Percentiles rank a stretch among this genome's conserved stretches.
Evolutionary conservation across 192 early-diverging fungal genomes (phyloP).

Genomic region (Mortierella claussenii): DNA sequence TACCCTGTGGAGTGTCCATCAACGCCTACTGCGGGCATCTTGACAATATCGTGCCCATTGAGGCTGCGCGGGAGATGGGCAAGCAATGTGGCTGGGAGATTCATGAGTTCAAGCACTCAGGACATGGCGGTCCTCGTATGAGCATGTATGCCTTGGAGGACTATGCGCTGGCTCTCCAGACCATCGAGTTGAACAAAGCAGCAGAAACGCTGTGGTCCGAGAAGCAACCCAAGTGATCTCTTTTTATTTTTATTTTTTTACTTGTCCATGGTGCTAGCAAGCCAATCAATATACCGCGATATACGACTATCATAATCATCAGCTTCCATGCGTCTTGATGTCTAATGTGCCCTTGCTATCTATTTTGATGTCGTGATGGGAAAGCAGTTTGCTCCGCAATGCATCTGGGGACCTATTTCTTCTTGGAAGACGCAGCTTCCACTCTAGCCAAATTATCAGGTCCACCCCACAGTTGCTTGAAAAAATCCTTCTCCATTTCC

Average conservation of each 20-base stretch:
- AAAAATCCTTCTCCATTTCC: conserved; percentile 44
- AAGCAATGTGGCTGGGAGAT: conserved; percentile 32
- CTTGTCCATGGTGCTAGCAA: too few relatives aligned
- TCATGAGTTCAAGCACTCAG: conserved; percentile 42
- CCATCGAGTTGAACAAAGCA: background rate
- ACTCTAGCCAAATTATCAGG: conserved; percentile 46
- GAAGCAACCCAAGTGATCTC: too few relatives aligned
- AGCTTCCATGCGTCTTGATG: too few relatives aligned
- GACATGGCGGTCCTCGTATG: conserved; percentile 46
- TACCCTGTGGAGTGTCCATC: conserved; percentile 17
- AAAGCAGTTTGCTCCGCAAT: conserved; percentile 1
- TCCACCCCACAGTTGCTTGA: conserved; percentile 41
- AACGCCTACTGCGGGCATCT: conserved; percentile 38
- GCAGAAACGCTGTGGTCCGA: conserved; percentile 1
- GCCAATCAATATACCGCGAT: too few relatives aligned
- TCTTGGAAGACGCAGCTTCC: conserved; percentile 26
- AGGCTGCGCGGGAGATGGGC: conserved; percentile 36
- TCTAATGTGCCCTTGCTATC: too few relatives aligned
- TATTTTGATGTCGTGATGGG: too few relatives aligned
- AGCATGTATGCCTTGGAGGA: conserved; percentile 47
- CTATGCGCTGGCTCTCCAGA: conserved; percentile 26
- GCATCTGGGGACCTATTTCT: too few relatives aligned
- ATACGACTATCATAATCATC: background rate
- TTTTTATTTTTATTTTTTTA: too few relatives aligned
- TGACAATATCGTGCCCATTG: conserved; percentile 39